These are phyloP conservation scores for Azolla pinnata DNA, from an alignment of 75 land plant genomes.

Conservation along the genomic window DNA sequence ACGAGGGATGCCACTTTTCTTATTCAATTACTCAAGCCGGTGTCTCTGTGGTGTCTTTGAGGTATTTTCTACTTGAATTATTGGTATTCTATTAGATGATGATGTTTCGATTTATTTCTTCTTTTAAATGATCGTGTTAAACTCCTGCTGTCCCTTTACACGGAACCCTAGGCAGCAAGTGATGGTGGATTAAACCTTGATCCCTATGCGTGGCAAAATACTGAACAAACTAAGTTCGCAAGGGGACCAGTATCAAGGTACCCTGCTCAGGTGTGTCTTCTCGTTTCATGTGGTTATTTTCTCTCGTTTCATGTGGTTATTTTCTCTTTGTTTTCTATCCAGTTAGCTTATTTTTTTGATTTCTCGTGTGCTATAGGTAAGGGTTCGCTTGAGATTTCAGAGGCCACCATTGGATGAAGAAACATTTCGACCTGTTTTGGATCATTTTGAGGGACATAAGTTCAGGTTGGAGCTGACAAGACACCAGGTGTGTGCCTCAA, in stretches of 20 bases:
- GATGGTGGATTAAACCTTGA: constrained; percentile 27
- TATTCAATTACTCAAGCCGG: constrained; percentile 24
- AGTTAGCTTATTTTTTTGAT: neutral
- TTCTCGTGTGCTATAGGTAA: constrained; percentile 13
- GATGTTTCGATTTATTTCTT: neutral
- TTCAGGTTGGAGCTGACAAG: constrained; percentile 27
- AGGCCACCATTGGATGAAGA: constrained; percentile 31
- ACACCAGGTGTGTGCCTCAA: constrained; percentile 17
- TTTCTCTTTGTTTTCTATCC: neutral
- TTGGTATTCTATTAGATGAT: neutral
- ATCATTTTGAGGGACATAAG: constrained; percentile 30
- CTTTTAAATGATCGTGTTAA: neutral
- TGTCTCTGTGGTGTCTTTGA: constrained; percentile 32
- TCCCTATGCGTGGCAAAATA: constrained; percentile 27
- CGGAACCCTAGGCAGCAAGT: constrained; percentile 33
- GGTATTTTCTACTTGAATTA: constrained; percentile 3
- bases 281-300: constrained; percentile 2
- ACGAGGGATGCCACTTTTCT: constrained; percentile 28
- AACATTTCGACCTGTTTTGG: constrained; percentile 30
- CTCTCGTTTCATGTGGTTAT: neutral
- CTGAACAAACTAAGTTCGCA: constrained; percentile 7
- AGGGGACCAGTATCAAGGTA: constrained; percentile 21
- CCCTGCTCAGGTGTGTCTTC: constrained; percentile 27
- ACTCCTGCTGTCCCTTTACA: neutral
- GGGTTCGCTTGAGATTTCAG: constrained; percentile 16